phyloP scores from a whole-genome alignment of 2,329 filamentous ascomycete species.

The Botrytis porri region DNA sequence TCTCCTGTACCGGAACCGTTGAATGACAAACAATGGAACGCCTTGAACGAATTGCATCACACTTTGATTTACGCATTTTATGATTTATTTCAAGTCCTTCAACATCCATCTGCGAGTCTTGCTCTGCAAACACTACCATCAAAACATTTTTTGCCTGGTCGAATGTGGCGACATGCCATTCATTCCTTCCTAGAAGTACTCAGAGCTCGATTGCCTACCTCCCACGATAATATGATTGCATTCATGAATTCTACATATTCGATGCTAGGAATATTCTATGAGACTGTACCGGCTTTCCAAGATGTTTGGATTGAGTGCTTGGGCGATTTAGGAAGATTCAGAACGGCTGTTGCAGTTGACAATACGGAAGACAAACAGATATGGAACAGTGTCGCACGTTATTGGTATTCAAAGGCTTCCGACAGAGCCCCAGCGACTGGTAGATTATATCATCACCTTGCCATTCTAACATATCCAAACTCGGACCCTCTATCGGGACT shows the following conservation, averaged over 20 bases:
- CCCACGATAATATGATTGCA: conserved; percentile 82
- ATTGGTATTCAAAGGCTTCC: conserved; percentile 68
- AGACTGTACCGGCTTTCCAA: conserved; percentile 78
- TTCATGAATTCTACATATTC: conserved; percentile 89
- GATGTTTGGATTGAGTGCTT: conserved; percentile 88
- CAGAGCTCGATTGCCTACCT: conserved; percentile 69
- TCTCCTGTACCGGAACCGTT: conserved; percentile 44
- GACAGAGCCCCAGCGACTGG: conserved; percentile 74
- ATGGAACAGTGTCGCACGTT: conserved; percentile 75
- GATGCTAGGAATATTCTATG: conserved; percentile 83
- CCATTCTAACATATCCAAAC: conserved; percentile 70
- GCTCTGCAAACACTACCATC: conserved; percentile 66
- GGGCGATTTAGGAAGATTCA: conserved; percentile 77
- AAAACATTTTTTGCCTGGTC: conserved; percentile 86
- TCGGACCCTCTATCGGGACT: conserved; percentile 68
- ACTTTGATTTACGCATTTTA: conserved; percentile 80
- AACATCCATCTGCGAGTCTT: conserved; percentile 74
- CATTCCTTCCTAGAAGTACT: conserved; percentile 79
- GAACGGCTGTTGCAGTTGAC: conserved; percentile 87
- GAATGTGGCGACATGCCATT: conserved; percentile 93
- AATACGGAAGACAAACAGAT: conserved; percentile 69
- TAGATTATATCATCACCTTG: conserved; percentile 82
- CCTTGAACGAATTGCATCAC: conserved; percentile 75
- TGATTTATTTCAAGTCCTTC: conserved; percentile 81
- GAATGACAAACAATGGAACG: conserved; percentile 75